phyloP scores from a whole-genome alignment of 2,329 filamentous ascomycete genomes.

The Phoma herbarum region DNA sequence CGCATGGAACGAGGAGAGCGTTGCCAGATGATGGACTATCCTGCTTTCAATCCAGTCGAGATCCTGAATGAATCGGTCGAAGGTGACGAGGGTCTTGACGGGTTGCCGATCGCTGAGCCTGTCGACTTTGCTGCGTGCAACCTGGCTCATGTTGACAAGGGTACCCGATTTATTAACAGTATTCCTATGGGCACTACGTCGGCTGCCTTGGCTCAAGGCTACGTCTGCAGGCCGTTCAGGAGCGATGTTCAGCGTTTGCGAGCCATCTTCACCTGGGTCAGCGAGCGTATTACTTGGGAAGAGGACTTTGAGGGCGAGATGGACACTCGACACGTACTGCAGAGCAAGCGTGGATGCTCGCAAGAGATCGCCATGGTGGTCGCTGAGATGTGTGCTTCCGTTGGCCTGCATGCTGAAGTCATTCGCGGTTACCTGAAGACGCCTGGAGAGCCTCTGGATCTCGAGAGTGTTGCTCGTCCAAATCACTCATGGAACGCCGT shows the following conservation, averaged over 20 bases:
- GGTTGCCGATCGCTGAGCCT: constrained; percentile 80
- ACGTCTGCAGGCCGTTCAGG: constrained; percentile 91
- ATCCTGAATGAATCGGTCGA: constrained; percentile 85
- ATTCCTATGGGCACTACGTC: constrained; percentile 84
- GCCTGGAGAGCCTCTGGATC: constrained; percentile 78
- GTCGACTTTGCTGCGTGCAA: constrained; percentile 83
- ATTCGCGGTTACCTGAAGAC: constrained; percentile 90
- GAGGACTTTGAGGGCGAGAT: constrained; percentile 89
- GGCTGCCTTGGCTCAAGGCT: constrained; percentile 83
- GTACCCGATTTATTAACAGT: constrained; percentile 86
- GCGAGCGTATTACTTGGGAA: constrained; percentile 95
- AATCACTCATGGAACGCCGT: constrained; percentile 99
- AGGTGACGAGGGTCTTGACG: constrained; percentile 89
- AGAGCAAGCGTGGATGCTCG: constrained; percentile 82
- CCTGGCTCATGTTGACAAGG: constrained; percentile 91
- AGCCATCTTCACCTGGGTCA: constrained; percentile 96
- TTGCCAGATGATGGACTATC: constrained; percentile 93
- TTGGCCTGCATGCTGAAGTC: constrained; percentile 86
- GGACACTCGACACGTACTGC: constrained; percentile 84
- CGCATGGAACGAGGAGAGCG: constrained; percentile 83
- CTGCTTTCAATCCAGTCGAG: constrained; percentile 87
- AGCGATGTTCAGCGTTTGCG: constrained; percentile 92
- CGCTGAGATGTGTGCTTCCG: constrained; percentile 90
- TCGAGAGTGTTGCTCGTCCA: constrained; percentile 81
- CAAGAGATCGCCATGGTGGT: constrained; percentile 91